Conservation (phyloP, 2,329 filamentous ascomycete species). For the Fusarium veterinarium region DNA sequence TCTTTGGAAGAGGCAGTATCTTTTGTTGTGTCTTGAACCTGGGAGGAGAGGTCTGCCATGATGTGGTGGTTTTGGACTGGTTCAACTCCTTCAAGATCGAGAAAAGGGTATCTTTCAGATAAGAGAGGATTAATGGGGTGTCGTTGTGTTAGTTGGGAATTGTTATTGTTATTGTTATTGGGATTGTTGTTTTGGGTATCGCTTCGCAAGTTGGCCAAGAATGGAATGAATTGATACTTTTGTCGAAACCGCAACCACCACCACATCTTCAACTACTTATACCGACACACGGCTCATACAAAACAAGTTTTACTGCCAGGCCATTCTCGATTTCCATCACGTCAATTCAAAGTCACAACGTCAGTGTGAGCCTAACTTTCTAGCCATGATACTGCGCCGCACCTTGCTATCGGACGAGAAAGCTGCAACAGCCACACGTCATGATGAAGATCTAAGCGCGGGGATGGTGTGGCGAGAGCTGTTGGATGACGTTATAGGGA, state of each 20-base stretch:
- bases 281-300: slow-evolving; percentile 17
- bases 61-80: slow-evolving; percentile 1
- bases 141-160: slow-evolving; percentile 31
- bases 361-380: slow-evolving; percentile 38
- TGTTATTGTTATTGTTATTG: slow-evolving; percentile 10
- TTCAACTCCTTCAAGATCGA: slow-evolving; percentile 28
- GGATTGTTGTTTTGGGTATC: slow-evolving; percentile 23
- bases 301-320: slow-evolving; percentile 43
- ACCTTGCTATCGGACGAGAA: slow-evolving; percentile 28
- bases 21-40: slow-evolving; percentile 48
- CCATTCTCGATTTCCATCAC: slow-evolving; percentile 26
- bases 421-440: slow-evolving; percentile 43
- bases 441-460: slow-evolving; percentile 38
- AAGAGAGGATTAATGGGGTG: slow-evolving; percentile 28
- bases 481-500: slow-evolving; percentile 41
- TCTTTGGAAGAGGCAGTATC: slow-evolving; percentile 41
- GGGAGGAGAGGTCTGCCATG: slow-evolving; percentile 43
- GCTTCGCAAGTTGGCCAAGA: slow-evolving; percentile 28
- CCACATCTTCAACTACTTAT: slow-evolving; percentile 36
- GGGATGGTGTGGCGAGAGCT: slow-evolving; percentile 40
- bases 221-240: slow-evolving; percentile 37
- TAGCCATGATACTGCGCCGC: slow-evolving; percentile 36
- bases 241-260: slow-evolving; percentile 34
- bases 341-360: slow-evolving; percentile 37
- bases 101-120: slow-evolving; percentile 29